Conservation (phyloP, 1,284 basidiomycete genomes). For the Phaffia rhodozyma region DNA sequence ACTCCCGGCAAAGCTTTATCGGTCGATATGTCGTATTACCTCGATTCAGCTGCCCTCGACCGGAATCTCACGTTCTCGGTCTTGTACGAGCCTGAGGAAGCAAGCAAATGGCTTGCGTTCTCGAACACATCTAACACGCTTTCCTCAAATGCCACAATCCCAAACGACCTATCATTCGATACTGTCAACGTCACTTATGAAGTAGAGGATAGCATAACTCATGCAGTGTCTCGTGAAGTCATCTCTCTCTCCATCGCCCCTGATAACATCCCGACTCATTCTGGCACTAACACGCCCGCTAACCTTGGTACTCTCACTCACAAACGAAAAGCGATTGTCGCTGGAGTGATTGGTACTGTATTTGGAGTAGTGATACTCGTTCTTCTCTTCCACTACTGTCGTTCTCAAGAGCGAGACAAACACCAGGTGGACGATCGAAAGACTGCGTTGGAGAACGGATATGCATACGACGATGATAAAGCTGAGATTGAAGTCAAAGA, state of each 20-base stretch:
- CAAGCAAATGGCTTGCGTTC: slow-evolving; percentile 4
- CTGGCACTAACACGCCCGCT: neutral
- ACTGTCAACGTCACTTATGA: neutral
- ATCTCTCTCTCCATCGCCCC: neutral
- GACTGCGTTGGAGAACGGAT: neutral
- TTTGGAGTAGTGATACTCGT: slow-evolving; percentile 1
- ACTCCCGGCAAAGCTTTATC: slow-evolving; percentile 4
- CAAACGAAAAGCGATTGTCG: neutral
- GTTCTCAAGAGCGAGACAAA: neutral
- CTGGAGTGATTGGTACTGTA: slow-evolving; percentile 3
- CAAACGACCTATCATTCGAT: neutral
- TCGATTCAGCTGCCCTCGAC: neutral
- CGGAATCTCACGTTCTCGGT: neutral
- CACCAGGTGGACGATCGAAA: slow-evolving; percentile 5
- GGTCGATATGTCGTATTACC: slow-evolving; percentile 5
- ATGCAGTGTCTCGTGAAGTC: slow-evolving; percentile 1
- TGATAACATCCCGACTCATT: too few species aligned
- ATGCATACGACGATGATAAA: neutral
- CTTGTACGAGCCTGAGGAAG: neutral
- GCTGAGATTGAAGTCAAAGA: neutral
- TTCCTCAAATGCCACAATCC: neutral
- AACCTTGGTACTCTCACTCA: neutral
- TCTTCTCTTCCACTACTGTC: slow-evolving; percentile 4
- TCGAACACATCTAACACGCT: neutral
- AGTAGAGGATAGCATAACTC: neutral